phyloP scores from a whole-genome alignment of 257 asterid species.

The Echium plantagineum region DNA sequence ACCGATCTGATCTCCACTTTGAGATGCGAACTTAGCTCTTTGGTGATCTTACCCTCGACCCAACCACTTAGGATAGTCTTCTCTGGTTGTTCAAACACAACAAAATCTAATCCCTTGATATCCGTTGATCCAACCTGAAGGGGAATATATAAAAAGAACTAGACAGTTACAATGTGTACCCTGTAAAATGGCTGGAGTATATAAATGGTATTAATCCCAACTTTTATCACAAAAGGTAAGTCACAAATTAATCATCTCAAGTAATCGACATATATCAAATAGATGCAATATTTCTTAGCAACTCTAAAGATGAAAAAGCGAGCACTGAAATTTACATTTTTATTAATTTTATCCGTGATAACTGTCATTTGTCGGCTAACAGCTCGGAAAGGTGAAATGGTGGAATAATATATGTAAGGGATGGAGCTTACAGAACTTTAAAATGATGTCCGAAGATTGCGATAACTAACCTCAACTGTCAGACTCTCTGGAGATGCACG shows the following conservation, averaged over 20 bases:
- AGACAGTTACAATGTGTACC: neutral
- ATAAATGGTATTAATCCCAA: neutral
- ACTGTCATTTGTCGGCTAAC: neutral
- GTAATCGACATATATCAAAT: too few relatives aligned
- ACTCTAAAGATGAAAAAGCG: neutral
- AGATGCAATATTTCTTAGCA: too few relatives aligned
- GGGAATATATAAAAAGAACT: conserved; percentile 1
- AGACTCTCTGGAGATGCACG: conserved; percentile 78
- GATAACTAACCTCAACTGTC: conserved; percentile 46
- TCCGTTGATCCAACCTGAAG: conserved; percentile 62
- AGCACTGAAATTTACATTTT: neutral
- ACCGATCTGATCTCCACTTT: conserved; percentile 68
- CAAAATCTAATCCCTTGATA: conserved; percentile 56
- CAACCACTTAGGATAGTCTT: conserved; percentile 77
- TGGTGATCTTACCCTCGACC: conserved; percentile 60
- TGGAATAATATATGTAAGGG: neutral
- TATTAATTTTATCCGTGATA: neutral
- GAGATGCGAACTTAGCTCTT: conserved; percentile 55
- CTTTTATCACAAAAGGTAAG: too few relatives aligned
- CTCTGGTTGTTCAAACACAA: conserved; percentile 83
- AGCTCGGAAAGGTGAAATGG: neutral
- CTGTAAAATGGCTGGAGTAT: neutral
- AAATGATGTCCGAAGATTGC: neutral
- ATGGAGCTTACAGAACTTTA: neutral
- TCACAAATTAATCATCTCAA: too few relatives aligned